Conservation (phyloP, 2,329 filamentous ascomycete species). For the Elsinoe arachidis region DNA sequence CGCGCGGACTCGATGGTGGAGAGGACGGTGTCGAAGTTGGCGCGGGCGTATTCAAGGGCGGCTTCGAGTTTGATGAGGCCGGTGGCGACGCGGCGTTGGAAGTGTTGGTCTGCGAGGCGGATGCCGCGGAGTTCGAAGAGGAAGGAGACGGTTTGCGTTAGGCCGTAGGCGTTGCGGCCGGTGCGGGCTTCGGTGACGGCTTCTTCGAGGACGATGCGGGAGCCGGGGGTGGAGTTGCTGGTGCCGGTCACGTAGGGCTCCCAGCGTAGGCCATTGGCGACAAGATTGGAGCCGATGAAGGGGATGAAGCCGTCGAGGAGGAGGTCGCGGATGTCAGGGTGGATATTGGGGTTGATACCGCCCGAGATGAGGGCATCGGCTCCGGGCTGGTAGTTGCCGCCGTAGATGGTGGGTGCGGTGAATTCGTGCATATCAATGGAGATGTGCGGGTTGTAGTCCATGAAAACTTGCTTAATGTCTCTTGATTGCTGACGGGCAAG, state of each 20-base stretch:
- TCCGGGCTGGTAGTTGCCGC: slow-evolving; percentile 24
- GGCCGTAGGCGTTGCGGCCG: slow-evolving; percentile 18
- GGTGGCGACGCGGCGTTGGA: slow-evolving; percentile 18
- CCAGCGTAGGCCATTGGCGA: slow-evolving; percentile 26
- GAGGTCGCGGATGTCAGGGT: slow-evolving; percentile 25
- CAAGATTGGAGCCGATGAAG: slow-evolving; percentile 22
- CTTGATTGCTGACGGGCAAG: slow-evolving; percentile 25
- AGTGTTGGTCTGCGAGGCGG: slow-evolving; percentile 19
- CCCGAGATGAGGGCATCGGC: slow-evolving; percentile 26
- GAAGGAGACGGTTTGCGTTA: slow-evolving; percentile 18
- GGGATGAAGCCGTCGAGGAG: slow-evolving; percentile 26
- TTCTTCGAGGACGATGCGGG: slow-evolving; percentile 17
- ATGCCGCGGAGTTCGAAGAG: slow-evolving; percentile 19
- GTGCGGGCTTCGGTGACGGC: slow-evolving; percentile 17
- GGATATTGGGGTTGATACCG: slow-evolving; percentile 19
- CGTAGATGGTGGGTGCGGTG: slow-evolving; percentile 22
- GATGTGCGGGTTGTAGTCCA: slow-evolving; percentile 26
- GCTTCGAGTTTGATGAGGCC: slow-evolving; percentile 16
- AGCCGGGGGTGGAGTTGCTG: slow-evolving; percentile 15
- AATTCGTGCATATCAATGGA: slow-evolving; percentile 30
- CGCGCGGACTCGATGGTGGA: slow-evolving; percentile 16
- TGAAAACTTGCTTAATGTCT: slow-evolving; percentile 25
- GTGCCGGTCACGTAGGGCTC: slow-evolving; percentile 27
- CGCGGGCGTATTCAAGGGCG: slow-evolving; percentile 16
- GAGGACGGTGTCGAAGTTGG: slow-evolving; percentile 15